Conservation (phyloP, 2,329 filamentous ascomycete species). For the Fusarium phyllophilum region DNA sequence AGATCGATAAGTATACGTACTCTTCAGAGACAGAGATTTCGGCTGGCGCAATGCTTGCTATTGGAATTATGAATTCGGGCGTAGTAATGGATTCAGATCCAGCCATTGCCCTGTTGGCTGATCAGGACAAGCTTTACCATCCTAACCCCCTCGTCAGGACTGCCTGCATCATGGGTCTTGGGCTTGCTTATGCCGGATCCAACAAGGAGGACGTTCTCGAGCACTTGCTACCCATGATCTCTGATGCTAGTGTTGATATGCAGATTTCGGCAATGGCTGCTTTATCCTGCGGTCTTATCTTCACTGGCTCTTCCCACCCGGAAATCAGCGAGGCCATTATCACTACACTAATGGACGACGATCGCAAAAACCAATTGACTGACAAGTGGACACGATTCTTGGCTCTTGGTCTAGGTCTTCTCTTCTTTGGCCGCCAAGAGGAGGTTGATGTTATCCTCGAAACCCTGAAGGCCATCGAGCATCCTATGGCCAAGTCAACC, state of each 20-base stretch:
- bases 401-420: conserved; percentile 88
- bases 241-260: conserved; percentile 87
- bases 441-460: conserved; percentile 98
- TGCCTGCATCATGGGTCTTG: conserved; percentile 94
- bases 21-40: conserved; percentile 82
- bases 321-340: conserved; percentile 94
- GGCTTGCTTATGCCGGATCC: conserved; percentile 92
- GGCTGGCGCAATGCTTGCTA: conserved; percentile 90
- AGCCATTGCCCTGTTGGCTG: conserved; percentile 85
- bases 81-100: conserved; percentile 91
- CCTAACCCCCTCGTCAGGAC: conserved; percentile 82
- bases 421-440: conserved; percentile 97
- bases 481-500: conserved; percentile 96
- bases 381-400: conserved; percentile 99
- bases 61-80: conserved; percentile 95
- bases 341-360: conserved; percentile 91
- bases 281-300: conserved; percentile 87
- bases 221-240: conserved; percentile 85
- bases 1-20: conserved; percentile 95
- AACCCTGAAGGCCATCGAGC: conserved; percentile 95
- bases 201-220: conserved; percentile 92
- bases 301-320: conserved; percentile 90
- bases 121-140: conserved; percentile 80
- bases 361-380: conserved; percentile 88
- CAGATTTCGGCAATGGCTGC: conserved; percentile 97